These are phyloP conservation scores for Colletotrichum agaves DNA, from an alignment of 2,329 filamentous ascomycete species.

Conservation along the genomic window DNA sequence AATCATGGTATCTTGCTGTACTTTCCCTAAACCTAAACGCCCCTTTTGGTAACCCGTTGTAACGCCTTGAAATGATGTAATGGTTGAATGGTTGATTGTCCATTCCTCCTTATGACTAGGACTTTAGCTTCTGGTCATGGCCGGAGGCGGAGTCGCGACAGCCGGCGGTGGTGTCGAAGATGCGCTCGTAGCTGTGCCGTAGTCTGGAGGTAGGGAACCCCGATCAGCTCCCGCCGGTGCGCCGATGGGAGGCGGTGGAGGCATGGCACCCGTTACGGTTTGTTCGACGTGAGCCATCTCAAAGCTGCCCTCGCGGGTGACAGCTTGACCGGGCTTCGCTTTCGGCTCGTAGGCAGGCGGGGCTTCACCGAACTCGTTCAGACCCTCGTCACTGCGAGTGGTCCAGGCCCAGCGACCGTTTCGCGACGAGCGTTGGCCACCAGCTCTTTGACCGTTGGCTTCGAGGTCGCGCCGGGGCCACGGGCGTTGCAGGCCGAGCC, in stretches of 20 bases:
- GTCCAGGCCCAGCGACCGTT: conserved; percentile 39
- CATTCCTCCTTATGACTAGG: background rate
- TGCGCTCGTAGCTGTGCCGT: conserved; percentile 24
- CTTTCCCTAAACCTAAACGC: conserved; percentile 12
- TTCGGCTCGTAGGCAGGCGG: conserved; percentile 68
- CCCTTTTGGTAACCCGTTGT: conserved; percentile 18
- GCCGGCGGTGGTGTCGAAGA: conserved; percentile 24
- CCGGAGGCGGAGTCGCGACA: conserved; percentile 24
- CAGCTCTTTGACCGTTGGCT: conserved; percentile 26
- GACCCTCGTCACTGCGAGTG: conserved; percentile 60
- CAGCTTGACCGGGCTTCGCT: conserved; percentile 41
- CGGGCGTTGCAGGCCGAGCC: conserved; percentile 31
- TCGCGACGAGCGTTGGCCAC: conserved; percentile 29
- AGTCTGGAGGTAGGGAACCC: conserved; percentile 30
- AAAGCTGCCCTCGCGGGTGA: conserved; percentile 28
- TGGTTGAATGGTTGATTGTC: background rate
- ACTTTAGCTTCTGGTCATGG: conserved; percentile 16
- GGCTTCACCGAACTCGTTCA: conserved; percentile 72
- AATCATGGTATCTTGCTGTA: conserved; percentile 35
- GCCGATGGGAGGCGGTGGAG: conserved; percentile 14
- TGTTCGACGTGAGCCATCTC: conserved; percentile 33
- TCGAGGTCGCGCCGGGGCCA: conserved; percentile 41
- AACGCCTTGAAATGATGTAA: conserved; percentile 2
- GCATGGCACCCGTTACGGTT: conserved; percentile 1
- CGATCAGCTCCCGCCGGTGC: background rate